phyloP scores from a whole-genome alignment of 257 asterid species.

The Mitragyna speciosa region DNA sequence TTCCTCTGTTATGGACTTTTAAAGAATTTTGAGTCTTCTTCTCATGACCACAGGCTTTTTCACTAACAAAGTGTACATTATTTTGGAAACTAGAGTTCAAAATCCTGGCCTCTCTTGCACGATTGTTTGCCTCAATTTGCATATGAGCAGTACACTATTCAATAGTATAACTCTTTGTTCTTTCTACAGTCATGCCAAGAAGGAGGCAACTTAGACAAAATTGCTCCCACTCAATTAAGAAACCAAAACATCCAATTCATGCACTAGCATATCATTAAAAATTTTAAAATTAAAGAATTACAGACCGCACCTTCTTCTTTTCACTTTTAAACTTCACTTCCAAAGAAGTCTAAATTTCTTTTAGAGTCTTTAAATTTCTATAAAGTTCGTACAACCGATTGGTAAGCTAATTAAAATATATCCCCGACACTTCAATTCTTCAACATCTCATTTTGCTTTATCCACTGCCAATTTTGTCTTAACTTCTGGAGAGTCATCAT shows the following conservation, averaged over 20 bases:
- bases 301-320: no score
- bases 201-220: background rate
- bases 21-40: background rate
- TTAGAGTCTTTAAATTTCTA: no score
- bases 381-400: no score
- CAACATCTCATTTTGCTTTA: no score
- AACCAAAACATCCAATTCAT: background rate
- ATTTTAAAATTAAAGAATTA: no score
- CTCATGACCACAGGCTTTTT: background rate
- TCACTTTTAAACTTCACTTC: no score
- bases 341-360: no score
- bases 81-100: background rate
- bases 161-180: background rate
- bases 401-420: no score
- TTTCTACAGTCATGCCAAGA: background rate
- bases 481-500: no score
- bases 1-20: background rate
- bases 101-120: background rate
- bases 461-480: no score
- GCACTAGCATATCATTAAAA: no score
- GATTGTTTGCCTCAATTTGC: background rate
- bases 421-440: no score
- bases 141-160: background rate
- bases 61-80: background rate
- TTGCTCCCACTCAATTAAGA: background rate